Evolutionary conservation across 805 yeast species (phyloP).

Genomic region (Jamesozyma piceae): DNA sequence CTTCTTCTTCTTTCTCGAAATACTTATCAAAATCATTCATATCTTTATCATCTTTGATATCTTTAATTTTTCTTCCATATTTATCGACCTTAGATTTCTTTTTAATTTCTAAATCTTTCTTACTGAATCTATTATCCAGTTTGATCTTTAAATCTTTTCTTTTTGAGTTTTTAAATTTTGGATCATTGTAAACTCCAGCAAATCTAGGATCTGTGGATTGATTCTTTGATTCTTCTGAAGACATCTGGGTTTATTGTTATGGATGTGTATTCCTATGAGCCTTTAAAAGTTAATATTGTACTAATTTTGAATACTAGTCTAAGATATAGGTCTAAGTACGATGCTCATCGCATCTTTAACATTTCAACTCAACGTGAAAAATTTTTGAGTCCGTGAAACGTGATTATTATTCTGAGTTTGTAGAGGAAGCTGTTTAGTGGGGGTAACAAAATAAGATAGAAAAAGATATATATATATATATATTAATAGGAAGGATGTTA

Average conservation of each 20-base stretch:
- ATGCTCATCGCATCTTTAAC: neutral
- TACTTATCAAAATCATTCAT: slow-evolving; percentile 52
- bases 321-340: too few relatives aligned
- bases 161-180: slow-evolving; percentile 72
- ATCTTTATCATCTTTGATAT: slow-evolving; percentile 30
- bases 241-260: neutral
- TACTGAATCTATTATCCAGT: slow-evolving; percentile 79
- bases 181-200: slow-evolving; percentile 71
- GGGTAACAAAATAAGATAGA: too few relatives aligned
- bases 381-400: neutral
- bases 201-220: slow-evolving; percentile 66
- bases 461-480: too few relatives aligned
- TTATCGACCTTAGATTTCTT: slow-evolving; percentile 62
- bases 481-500: too few relatives aligned
- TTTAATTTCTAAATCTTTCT: slow-evolving; percentile 49
- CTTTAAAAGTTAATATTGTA: neutral
- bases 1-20: slow-evolving; percentile 40
- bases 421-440: too few relatives aligned
- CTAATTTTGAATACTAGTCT: too few relatives aligned
- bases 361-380: neutral
- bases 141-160: slow-evolving; percentile 62
- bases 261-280: neutral
- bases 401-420: slow-evolving; percentile 32
- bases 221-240: slow-evolving; percentile 5
- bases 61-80: slow-evolving; percentile 68